These are phyloP conservation scores for Phytophthora megakarya DNA, from an alignment of 352 stramenopile genomes.

Conservation along the genomic window DNA sequence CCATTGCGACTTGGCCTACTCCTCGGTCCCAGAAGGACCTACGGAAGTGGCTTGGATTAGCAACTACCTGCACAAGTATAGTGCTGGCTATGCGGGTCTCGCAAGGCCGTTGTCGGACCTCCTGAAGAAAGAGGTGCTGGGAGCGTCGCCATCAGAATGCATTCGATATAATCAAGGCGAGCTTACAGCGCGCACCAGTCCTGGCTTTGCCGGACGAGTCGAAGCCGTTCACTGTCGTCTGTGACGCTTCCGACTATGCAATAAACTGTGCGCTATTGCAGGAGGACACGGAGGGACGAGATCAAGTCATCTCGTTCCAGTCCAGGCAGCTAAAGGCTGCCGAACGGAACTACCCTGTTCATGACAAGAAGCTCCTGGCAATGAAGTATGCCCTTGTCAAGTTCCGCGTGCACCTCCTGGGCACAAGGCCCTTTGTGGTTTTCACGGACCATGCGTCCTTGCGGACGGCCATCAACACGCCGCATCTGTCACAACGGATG, in stretches of 20 bases:
- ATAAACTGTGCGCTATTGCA: neutral
- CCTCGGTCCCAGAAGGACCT: neutral
- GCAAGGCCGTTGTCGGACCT: neutral
- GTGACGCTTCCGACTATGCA: neutral
- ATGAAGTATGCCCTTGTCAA: conserved; percentile 8
- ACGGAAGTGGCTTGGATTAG: neutral
- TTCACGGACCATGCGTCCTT: neutral
- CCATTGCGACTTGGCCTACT: neutral
- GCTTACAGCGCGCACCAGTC: neutral
- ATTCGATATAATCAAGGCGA: neutral
- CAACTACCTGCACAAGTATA: neutral
- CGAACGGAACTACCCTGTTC: too few species aligned
- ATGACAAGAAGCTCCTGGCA: neutral
- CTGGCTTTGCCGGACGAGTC: neutral
- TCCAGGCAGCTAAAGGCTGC: neutral
- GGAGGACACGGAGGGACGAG: too few species aligned
- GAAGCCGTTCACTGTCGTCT: neutral
- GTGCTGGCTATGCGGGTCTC: neutral
- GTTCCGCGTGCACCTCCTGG: neutral
- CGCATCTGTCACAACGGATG: neutral
- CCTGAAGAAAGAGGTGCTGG: neutral
- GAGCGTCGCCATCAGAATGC: too few species aligned
- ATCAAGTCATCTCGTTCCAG: neutral
- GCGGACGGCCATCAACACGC: neutral
- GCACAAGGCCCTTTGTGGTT: neutral